Conservation (phyloP, 805 yeast genomes). For the Metschnikowia corniflorae region DNA sequence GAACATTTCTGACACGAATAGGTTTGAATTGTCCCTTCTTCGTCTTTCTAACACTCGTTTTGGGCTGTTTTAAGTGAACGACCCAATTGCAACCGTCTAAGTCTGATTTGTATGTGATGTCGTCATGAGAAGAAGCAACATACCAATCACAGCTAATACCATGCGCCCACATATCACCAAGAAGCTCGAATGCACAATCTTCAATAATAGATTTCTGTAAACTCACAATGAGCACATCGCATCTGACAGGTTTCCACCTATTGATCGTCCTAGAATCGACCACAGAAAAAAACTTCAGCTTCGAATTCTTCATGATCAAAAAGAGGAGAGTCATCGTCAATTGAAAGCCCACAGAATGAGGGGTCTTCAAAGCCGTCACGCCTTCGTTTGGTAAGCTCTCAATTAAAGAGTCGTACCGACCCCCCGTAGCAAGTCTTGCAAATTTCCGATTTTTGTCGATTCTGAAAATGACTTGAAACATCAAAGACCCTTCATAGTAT, state of each 20-base stretch:
- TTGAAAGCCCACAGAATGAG: slow-evolving; percentile 79
- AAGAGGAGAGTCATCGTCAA: slow-evolving; percentile 51
- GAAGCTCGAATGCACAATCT: slow-evolving; percentile 59
- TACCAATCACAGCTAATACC: slow-evolving; percentile 73
- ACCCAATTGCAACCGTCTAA: slow-evolving; percentile 74
- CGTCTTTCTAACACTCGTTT: slow-evolving; percentile 33
- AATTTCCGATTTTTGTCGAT: slow-evolving; percentile 48
- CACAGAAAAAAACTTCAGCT: slow-evolving; percentile 2
- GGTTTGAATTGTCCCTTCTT: slow-evolving; percentile 60
- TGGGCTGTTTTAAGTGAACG: slow-evolving; percentile 70
- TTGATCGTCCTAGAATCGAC: slow-evolving; percentile 45
- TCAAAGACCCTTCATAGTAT: slow-evolving; percentile 75
- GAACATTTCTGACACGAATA: slow-evolving; percentile 63
- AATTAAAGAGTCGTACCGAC: slow-evolving; percentile 80
- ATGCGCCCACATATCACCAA: slow-evolving; percentile 67
- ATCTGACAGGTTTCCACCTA: slow-evolving; percentile 47
- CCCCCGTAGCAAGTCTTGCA: slow-evolving; percentile 77
- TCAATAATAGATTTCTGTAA: slow-evolving; percentile 54
- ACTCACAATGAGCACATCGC: slow-evolving; percentile 79
- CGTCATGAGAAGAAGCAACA: slow-evolving; percentile 47
- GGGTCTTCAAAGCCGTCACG: slow-evolving; percentile 23
- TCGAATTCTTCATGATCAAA: slow-evolving; percentile 31
- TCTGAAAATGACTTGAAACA: slow-evolving; percentile 83
- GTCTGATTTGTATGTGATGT: slow-evolving; percentile 58
- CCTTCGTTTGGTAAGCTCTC: slow-evolving; percentile 56